Conservation (phyloP, 2,329 filamentous ascomycete genomes). For the Acrocalymma vagum region DNA sequence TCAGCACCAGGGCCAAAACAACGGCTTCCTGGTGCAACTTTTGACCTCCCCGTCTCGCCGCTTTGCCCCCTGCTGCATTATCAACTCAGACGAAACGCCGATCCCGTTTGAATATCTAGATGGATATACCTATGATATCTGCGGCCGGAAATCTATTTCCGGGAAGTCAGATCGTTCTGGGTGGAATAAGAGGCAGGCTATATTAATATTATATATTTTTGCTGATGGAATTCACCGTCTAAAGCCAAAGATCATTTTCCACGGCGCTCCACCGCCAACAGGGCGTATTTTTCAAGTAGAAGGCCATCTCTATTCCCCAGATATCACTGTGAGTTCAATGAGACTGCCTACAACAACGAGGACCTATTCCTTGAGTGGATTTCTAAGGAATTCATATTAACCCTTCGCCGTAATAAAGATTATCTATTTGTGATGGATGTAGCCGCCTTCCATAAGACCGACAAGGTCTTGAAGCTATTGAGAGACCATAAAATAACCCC, state of each 20-base stretch:
- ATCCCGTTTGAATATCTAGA: slow-evolving; percentile 1
- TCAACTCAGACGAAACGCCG: neutral
- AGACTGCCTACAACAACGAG: neutral
- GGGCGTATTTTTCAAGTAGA: neutral
- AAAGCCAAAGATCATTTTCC: neutral
- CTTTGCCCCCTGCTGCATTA: too few species aligned
- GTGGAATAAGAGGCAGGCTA: neutral
- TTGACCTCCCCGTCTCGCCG: too few species aligned
- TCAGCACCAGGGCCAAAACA: too few species aligned
- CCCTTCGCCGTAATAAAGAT: neutral
- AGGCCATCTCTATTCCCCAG: too few species aligned
- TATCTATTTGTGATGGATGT: neutral
- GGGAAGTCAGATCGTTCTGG: neutral
- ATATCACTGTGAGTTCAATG: neutral
- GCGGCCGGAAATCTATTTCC: neutral
- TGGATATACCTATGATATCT: neutral
- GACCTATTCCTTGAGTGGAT: neutral
- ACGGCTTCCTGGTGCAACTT: too few species aligned
- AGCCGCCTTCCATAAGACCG: neutral
- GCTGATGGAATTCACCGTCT: neutral
- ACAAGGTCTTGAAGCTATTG: neutral
- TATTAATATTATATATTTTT: neutral
- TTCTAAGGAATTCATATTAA: neutral
- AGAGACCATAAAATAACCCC: neutral
- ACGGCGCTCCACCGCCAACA: neutral